phyloP scores from a whole-genome alignment of 164 flowering plant species.

The Magnolia sinica region DNA sequence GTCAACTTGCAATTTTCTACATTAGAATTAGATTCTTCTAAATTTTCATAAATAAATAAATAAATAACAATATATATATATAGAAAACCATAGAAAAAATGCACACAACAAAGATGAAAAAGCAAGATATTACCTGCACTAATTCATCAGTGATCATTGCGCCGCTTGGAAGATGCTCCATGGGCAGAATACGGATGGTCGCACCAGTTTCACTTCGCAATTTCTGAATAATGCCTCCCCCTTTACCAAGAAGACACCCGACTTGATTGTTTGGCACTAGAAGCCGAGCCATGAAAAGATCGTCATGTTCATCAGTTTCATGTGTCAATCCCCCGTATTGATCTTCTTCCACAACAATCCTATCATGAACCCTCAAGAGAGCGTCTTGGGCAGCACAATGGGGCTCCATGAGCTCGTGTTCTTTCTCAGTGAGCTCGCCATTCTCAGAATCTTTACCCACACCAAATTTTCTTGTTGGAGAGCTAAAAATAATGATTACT shows the following conservation, averaged over 20 bases:
- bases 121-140: conserved; percentile 51
- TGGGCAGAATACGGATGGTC: conserved; percentile 57
- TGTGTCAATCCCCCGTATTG: conserved; percentile 31
- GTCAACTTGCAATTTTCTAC: background rate
- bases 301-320: conserved; percentile 37
- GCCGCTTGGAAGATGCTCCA: conserved; percentile 60
- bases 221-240: conserved; percentile 65
- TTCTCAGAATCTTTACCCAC: conserved; percentile 24
- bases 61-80: too few species aligned
- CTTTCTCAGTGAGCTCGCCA: conserved; percentile 27
- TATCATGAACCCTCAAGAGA: conserved; percentile 59
- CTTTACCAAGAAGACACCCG: conserved; percentile 72
- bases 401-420: conserved; percentile 33
- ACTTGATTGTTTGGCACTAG: conserved; percentile 67
- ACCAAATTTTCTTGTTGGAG: conserved; percentile 31
- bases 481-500: conserved; percentile 54
- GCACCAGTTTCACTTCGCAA: conserved; percentile 71
- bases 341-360: conserved; percentile 56
- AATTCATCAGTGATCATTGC: conserved; percentile 66
- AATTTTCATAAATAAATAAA: background rate
- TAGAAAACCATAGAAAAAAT: background rate
- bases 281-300: conserved; percentile 48
- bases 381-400: conserved; percentile 77
- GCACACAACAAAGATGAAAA: background rate
- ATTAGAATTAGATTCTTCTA: background rate